Percentiles rank a stretch among this genome's conserved stretches.
phyloP scores from a whole-genome alignment of 2,329 filamentous ascomycete genomes.

The Hypoxylon sp. region DNA sequence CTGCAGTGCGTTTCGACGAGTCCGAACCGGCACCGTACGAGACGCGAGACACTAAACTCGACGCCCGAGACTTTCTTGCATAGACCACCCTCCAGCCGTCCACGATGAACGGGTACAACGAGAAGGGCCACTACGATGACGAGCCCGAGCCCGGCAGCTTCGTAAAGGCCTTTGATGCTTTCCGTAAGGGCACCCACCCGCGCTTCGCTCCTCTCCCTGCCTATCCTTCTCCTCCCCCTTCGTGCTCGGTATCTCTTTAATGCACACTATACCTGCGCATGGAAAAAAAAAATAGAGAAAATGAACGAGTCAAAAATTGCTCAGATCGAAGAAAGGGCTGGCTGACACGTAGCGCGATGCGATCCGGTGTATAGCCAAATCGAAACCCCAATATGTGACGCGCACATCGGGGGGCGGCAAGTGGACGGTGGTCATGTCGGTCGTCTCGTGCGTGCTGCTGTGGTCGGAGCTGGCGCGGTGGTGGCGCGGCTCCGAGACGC shows the following conservation, averaged over 20 bases:
- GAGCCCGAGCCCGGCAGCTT: constrained; percentile 73
- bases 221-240: background rate
- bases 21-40: constrained; percentile 13
- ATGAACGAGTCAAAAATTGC: too few species aligned
- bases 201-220: too few species aligned
- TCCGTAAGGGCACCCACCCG: constrained; percentile 70
- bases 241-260: too few species aligned
- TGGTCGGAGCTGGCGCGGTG: constrained; percentile 81
- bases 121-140: constrained; percentile 73
- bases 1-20: constrained; percentile 31
- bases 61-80: background rate
- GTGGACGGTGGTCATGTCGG: constrained; percentile 85
- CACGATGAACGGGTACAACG: constrained; percentile 80
- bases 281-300: too few species aligned
- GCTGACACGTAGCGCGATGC: constrained; percentile 31
- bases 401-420: constrained; percentile 87
- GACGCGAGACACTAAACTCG: background rate
- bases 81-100: background rate
- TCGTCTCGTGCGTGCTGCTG: constrained; percentile 77
- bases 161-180: constrained; percentile 93
- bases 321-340: background rate
- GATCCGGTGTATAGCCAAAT: constrained; percentile 83
- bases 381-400: constrained; percentile 90
- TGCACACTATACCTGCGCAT: too few species aligned
- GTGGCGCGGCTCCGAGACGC: constrained; percentile 84